These are phyloP conservation scores for Pythium apleroticum DNA, from an alignment of 352 stramenopile species.

Conservation along the genomic window DNA sequence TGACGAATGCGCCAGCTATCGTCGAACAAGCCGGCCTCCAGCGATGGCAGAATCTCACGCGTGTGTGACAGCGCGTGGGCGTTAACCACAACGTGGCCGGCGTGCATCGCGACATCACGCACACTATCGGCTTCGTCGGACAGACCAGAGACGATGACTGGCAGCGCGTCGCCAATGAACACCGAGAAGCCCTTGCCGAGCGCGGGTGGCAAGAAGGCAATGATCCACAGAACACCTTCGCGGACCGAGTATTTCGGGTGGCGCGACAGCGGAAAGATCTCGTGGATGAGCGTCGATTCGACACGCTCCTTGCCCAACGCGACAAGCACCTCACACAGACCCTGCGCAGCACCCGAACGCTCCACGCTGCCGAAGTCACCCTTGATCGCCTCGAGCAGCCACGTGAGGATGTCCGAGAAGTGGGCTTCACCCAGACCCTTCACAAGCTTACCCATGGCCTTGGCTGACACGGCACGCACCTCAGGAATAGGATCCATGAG, in stretches of 20 bases:
- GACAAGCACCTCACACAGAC: constrained; percentile 95
- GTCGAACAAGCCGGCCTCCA: constrained; percentile 96
- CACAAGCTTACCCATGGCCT: constrained; percentile 94
- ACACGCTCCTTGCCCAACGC: constrained; percentile 80
- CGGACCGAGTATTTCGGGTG: constrained; percentile 95
- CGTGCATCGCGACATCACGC: constrained; percentile 96
- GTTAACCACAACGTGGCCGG: constrained; percentile 97
- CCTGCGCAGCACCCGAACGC: constrained; percentile 97
- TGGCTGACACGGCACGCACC: constrained; percentile 93
- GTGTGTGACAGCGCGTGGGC: constrained; percentile 96
- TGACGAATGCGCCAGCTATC: constrained; percentile 99
- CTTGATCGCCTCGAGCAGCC: constrained; percentile 97
- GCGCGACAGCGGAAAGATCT: constrained; percentile 94
- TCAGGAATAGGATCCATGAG: constrained; percentile 94
- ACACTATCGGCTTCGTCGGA: constrained; percentile 98
- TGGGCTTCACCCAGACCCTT: constrained; percentile 95
- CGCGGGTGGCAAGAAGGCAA: constrained; percentile 97
- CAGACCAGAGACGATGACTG: constrained; percentile 96
- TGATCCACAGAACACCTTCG: constrained; percentile 98
- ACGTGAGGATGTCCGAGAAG: constrained; percentile 95
- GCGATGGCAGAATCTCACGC: constrained; percentile 95
- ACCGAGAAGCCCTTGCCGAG: constrained; percentile 92
- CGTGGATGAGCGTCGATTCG: constrained; percentile 77
- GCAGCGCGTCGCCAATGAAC: constrained; percentile 94
- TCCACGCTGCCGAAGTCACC: constrained; percentile 95